Evolutionary conservation across 495 filamentous ascomycete species (phyloP).

Genomic region (Astrothelium subdiscretum): DNA sequence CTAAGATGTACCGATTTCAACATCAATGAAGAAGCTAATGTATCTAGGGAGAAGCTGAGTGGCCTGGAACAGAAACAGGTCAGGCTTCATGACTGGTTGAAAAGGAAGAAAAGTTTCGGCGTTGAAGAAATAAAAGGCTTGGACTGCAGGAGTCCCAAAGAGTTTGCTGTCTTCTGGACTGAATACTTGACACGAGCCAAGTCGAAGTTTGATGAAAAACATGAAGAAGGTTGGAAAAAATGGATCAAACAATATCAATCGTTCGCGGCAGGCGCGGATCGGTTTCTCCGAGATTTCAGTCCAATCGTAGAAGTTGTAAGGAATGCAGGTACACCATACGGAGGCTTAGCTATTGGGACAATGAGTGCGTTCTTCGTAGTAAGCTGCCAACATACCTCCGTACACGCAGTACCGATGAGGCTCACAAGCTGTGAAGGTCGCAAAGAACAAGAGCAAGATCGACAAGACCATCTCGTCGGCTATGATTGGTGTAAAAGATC

Average conservation of each 20-base stretch:
- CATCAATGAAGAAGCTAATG: not conserved
- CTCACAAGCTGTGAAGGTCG: not conserved
- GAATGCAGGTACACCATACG: not conserved
- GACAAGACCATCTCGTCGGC: not conserved
- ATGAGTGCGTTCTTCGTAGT: not conserved
- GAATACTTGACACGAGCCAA: not conserved
- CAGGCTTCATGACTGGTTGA: not conserved
- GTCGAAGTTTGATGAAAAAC: not conserved
- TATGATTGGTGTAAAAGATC: not conserved
- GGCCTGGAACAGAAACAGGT: not conserved
- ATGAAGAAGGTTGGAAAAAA: conserved; percentile 2
- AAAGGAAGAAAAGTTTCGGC: not conserved
- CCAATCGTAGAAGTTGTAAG: conserved; percentile 4
- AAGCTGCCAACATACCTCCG: not conserved
- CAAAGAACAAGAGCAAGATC: not conserved
- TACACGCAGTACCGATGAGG: not conserved
- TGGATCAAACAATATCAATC: conserved; percentile 2
- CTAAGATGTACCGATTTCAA: not conserved
- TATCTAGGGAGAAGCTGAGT: not conserved
- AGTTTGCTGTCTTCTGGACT: not conserved
- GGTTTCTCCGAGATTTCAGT: not conserved
- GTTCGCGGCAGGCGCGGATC: not conserved
- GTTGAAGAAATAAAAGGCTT: not conserved
- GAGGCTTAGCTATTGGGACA: conserved; percentile 6
- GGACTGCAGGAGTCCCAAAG: not conserved